Base-by-base conservation (phyloP, 129 eudicot species). In the Lactuca saligna region DNA sequence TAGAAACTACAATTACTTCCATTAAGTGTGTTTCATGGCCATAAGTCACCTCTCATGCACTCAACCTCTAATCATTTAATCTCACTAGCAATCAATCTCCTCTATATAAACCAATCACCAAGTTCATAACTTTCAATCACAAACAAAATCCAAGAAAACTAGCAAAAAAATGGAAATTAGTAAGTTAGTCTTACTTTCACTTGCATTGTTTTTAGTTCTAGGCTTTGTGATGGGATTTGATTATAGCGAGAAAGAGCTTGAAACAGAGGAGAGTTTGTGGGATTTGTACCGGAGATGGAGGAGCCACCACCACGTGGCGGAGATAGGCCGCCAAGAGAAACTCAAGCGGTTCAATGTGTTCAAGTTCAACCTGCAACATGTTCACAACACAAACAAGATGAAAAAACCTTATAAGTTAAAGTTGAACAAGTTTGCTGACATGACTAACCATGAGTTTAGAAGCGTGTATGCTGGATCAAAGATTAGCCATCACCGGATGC, bases 391-490 rank as follows among this genome's bases (percentile, higher is more conserved):
- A 54, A 90, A 90, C 89, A 90, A 84, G 91, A 62, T 64, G 82
- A 88, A 90, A 54, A 83, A 77, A 87, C 84, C 91, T 16, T 90
- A 85, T 54, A 90, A 90, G 84, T 70, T 87, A 68, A 78, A 74
- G 67, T 69, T 90, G 64, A 90, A 90, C 86, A 82, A 84, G 89
- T 90, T 87, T 81, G 95, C 97, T 17, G 97, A 90, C 74, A 70
- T 90, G 83, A 87, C 91, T 39, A 79, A 70, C 80, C 82, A 75
- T 13, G 97, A 90, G 82, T 87, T 90, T 76, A 57, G 72, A 35
- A 73, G 62, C 37, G 11, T 33, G 17, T 87, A 87, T 42, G 87
- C 95, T 7, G 87, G 87, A 49, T 82, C 95, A 10, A 85, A 77
- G 74, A 34, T 87, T n/a, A 84, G 67, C 64, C 95, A 90, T 67